These are phyloP conservation scores for Fragosphaeria purpurea DNA, from an alignment of 2,329 filamentous ascomycete genomes.

Conservation along the genomic window DNA sequence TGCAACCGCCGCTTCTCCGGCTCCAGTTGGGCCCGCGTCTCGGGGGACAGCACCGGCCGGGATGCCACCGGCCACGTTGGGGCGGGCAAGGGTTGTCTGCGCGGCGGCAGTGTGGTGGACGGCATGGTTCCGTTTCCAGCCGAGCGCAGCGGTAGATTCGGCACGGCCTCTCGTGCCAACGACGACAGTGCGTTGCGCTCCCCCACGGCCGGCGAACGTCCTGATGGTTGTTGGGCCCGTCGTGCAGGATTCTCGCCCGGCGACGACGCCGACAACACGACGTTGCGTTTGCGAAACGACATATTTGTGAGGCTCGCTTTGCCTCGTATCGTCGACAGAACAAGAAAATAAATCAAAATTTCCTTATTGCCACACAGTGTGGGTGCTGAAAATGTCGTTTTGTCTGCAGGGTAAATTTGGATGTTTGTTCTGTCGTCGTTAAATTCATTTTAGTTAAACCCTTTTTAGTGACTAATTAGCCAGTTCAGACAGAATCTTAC, in stretches of 20 bases:
- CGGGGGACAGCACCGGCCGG: background rate
- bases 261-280: conserved; percentile 34
- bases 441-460: background rate
- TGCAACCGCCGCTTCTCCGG: conserved; percentile 9
- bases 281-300: conserved; percentile 50
- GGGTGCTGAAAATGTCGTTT: too few species aligned
- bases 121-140: background rate
- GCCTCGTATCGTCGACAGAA: too few species aligned
- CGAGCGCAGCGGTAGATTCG: background rate
- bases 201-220: too few species aligned
- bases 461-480: too few species aligned
- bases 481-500: too few species aligned
- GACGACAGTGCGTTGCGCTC: background rate
- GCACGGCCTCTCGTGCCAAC: background rate
- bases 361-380: too few species aligned
- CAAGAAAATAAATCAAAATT: too few species aligned
- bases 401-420: background rate
- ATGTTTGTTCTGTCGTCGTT: background rate
- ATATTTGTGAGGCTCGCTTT: conserved; percentile 23
- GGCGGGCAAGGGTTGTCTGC: conserved; percentile 4
- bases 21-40: conserved; percentile 1
- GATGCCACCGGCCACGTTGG: conserved; percentile 6
- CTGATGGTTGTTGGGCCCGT: background rate
- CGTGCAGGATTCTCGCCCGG: conserved; percentile 1
- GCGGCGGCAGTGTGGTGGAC: background rate